Percentiles rank a stretch among this genome's conserved stretches.
Evolutionary conservation across 345 rosid species (phyloP).

Genomic region (Eucalyptus melliodora): DNA sequence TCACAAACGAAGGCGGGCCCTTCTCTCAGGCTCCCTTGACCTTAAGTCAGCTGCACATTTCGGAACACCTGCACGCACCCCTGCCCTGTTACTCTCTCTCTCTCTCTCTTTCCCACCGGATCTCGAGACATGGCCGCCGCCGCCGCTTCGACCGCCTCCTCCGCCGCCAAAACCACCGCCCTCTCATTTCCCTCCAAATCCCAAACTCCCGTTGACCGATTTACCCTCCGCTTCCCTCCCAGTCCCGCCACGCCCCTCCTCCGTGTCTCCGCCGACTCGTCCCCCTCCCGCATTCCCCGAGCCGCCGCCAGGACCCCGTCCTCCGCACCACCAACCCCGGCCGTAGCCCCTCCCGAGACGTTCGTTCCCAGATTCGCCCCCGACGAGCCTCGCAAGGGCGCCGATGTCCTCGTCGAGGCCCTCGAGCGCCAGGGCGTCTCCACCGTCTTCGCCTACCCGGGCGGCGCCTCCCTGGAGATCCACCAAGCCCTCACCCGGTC

Average conservation of each 20-base stretch:
- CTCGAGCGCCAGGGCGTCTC: slow-evolving; percentile 77
- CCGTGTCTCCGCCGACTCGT: slow-evolving; percentile 1
- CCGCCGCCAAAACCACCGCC: neutral
- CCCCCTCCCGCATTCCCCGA: neutral
- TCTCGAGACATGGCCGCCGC: neutral
- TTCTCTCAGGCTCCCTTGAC: neutral
- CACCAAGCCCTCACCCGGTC: slow-evolving; percentile 95
- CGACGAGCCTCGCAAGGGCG: slow-evolving; percentile 80
- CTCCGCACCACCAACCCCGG: slow-evolving; percentile 6
- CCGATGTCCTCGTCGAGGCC: slow-evolving; percentile 90
- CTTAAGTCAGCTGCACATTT: neutral
- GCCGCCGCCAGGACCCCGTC: slow-evolving; percentile 4
- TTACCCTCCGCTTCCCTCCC: neutral
- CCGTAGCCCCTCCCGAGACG: neutral
- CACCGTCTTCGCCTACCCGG: slow-evolving; percentile 80
- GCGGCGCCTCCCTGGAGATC: slow-evolving; percentile 97
- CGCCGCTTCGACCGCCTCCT: neutral
- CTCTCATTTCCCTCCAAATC: neutral
- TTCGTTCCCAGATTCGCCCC: slow-evolving; percentile 31
- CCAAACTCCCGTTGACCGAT: neutral
- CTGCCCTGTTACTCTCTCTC: neutral
- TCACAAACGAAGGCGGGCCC: neutral
- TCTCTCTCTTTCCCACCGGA: neutral
- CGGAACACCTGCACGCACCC: neutral
- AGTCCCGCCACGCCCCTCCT: slow-evolving; percentile 5